Evolutionary conservation across 306 rosid genomes (phyloP).

Genomic region (barrel medic (Medicago truncatula)): MtrunA17r5.0-ANR NC_053045.1:27473501-27474000

Average conservation of each 20-base stretch:
- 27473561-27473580: not conserved
- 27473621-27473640: conserved; percentile 58
- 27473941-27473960: conserved; percentile 82
- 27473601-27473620: not conserved
- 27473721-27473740: conserved; percentile 53
- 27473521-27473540: not conserved
- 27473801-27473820: conserved; percentile 22
- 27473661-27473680: conserved; percentile 66
- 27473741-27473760: no score
- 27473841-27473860: not conserved
- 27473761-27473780: not conserved
- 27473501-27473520: conserved; percentile 33
- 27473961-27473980: conserved; percentile 61
- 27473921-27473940: conserved; percentile 66
- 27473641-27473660: conserved; percentile 73
- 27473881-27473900: conserved; percentile 56
- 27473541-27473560: not conserved
- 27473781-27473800: not conserved
- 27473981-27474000: conserved; percentile 51
- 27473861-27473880: conserved; percentile 27
- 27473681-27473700: conserved; percentile 65
- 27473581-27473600: not conserved
- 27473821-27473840: not conserved
- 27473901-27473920: conserved; percentile 57
- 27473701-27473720: conserved; percentile 63